These are phyloP conservation scores for Plantago major DNA, from an alignment of 257 asterid species.

Conservation along the genomic window DNA sequence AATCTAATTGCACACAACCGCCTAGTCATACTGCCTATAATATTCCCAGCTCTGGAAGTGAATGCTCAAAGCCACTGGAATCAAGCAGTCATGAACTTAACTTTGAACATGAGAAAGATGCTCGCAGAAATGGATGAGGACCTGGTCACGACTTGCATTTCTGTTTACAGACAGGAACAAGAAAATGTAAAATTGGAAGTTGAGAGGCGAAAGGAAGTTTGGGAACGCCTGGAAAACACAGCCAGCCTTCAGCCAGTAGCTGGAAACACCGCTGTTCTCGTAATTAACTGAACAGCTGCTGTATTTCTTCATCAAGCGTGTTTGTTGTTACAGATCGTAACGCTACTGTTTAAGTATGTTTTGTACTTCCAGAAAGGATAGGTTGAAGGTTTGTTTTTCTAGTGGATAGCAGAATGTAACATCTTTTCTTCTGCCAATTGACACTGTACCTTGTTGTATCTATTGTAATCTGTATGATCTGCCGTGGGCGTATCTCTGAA, in stretches of 20 bases:
- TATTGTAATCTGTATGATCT: conserved; percentile 13
- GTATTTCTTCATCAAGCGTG: conserved; percentile 8
- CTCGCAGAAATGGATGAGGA: conserved; percentile 71
- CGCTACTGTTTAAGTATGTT: conserved; percentile 18
- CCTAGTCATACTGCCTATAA: conserved; percentile 62
- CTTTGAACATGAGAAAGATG: conserved; percentile 62
- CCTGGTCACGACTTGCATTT: conserved; percentile 47
- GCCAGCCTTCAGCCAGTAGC: conserved; percentile 62
- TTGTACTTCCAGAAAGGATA: conserved; percentile 23
- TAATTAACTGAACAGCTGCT: conserved; percentile 33
- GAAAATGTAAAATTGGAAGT: conserved; percentile 29
- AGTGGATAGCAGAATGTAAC: conserved; percentile 18
- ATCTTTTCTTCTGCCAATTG: conserved; percentile 9
- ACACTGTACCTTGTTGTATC: conserved; percentile 5
- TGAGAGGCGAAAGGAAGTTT: conserved; percentile 47
- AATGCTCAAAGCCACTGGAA: conserved; percentile 77
- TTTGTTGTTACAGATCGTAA: conserved; percentile 23
- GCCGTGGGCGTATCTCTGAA: background rate
- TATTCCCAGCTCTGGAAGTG: conserved; percentile 71
- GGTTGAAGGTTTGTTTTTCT: conserved; percentile 11
- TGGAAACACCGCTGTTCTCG: conserved; percentile 66
- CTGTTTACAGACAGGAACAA: conserved; percentile 50
- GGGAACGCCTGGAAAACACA: conserved; percentile 56
- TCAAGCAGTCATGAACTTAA: conserved; percentile 61
- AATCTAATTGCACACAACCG: conserved; percentile 70